A percentile compares a stretch with the other conserved stretches of the same genome.
Conservation (phyloP, 176 grass and related monocot species). For the Elymus sibiricus region DNA sequence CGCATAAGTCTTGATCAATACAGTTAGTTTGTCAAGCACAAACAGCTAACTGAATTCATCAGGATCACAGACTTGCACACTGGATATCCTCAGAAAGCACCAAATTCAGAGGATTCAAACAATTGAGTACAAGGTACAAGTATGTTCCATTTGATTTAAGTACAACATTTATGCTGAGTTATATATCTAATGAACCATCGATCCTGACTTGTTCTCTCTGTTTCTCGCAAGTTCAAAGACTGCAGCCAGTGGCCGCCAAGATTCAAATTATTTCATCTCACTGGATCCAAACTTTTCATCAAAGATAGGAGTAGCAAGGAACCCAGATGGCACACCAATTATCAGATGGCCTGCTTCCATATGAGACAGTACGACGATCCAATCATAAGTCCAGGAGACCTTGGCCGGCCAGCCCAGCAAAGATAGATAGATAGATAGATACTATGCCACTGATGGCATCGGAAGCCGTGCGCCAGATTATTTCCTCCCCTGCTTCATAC, state of each 20-base stretch:
- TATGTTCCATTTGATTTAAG: neutral
- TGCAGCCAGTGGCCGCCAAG: constrained; percentile 12
- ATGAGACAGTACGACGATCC: constrained; percentile 29
- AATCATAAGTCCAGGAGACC: constrained; percentile 41
- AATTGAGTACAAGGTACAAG: neutral
- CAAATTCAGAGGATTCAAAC: neutral
- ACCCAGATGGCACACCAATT: constrained; percentile 13
- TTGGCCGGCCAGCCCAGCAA: constrained; percentile 26
- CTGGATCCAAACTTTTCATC: constrained; percentile 12
- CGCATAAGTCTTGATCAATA: neutral
- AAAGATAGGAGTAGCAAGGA: constrained; percentile 31
- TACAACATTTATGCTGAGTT: neutral
- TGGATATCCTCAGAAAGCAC: constrained; percentile 3
- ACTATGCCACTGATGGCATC: constrained; percentile 23
- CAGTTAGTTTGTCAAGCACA: neutral
- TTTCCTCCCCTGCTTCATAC: neutral
- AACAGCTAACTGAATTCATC: constrained; percentile 2
- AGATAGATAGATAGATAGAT: constrained; percentile 2
- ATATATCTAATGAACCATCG: neutral
- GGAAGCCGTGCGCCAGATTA: constrained; percentile 19
- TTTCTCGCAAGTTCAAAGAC: constrained; percentile 20
- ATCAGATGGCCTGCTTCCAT: constrained; percentile 15
- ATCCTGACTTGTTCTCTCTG: neutral
- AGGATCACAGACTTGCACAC: neutral
- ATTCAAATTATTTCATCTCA: constrained; percentile 15